These are phyloP conservation scores for Quercus gilva DNA, from an alignment of 306 rosid species.

Conservation along the genomic window DNA sequence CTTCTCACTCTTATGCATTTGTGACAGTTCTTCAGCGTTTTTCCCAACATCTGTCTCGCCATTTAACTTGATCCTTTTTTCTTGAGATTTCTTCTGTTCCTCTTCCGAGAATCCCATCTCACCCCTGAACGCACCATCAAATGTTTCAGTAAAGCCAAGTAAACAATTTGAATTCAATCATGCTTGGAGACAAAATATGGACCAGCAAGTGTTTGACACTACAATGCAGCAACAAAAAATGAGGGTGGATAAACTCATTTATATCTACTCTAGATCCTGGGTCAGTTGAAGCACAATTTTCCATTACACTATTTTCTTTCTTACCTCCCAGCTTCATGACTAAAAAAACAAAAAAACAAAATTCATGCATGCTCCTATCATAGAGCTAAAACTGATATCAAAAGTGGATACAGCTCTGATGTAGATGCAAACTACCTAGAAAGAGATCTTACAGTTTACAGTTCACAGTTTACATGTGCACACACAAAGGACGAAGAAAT, in stretches of 20 bases:
- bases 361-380: not conserved
- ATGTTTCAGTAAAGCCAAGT: constrained; percentile 1
- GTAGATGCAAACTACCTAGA: not conserved
- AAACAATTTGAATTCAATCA: constrained; percentile 1
- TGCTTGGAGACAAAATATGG: not conserved
- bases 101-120: constrained; percentile 88
- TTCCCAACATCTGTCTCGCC: constrained; percentile 39
- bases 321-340: not conserved
- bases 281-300: not conserved
- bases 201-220: not conserved
- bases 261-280: not conserved
- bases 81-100: constrained; percentile 58
- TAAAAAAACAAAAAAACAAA: not conserved
- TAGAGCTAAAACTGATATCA: not conserved
- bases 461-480: not conserved
- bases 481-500: not conserved
- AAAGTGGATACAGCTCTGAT: not conserved
- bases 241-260: not conserved
- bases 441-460: not conserved
- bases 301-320: too few relatives aligned
- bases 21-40: constrained; percentile 22
- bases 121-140: constrained; percentile 52
- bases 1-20: constrained; percentile 14
- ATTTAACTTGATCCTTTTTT: constrained; percentile 52
- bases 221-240: not conserved